Evolutionary conservation across 495 filamentous ascomycete genomes (phyloP).

Genomic region (Xylaria grammica): DNA sequence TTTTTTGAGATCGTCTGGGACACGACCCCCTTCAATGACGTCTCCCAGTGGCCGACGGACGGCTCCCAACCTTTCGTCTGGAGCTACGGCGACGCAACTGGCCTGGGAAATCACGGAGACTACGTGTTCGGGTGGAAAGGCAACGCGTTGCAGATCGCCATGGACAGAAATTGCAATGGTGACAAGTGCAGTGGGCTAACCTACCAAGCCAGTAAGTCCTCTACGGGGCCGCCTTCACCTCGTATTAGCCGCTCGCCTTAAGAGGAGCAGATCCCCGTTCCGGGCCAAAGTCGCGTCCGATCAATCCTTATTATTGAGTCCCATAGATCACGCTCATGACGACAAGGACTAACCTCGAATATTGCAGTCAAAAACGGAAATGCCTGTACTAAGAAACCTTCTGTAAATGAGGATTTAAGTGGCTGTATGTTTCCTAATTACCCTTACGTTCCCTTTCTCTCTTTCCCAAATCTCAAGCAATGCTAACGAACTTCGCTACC

Average conservation of each 20-base stretch:
- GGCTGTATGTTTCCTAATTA: slow-evolving; percentile 34
- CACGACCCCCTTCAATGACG: slow-evolving; percentile 45
- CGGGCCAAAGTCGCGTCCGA: too few relatives aligned
- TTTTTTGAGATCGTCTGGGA: slow-evolving; percentile 48
- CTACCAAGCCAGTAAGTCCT: slow-evolving; percentile 27
- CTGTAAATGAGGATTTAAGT: slow-evolving; percentile 37
- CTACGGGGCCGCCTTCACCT: too few relatives aligned
- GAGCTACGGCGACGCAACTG: slow-evolving; percentile 44
- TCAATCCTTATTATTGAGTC: too few relatives aligned
- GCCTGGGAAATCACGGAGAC: slow-evolving; percentile 32
- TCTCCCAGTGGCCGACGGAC: slow-evolving; percentile 45
- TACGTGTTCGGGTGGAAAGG: slow-evolving; percentile 40
- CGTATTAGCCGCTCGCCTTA: too few relatives aligned
- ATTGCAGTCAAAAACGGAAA: slow-evolving; percentile 31
- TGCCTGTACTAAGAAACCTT: slow-evolving; percentile 33
- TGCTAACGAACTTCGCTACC: neutral
- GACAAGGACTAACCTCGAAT: too few relatives aligned
- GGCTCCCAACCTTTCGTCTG: slow-evolving; percentile 52
- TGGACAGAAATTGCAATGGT: slow-evolving; percentile 32
- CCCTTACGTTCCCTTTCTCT: neutral
- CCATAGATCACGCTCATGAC: too few relatives aligned
- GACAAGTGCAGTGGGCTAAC: slow-evolving; percentile 29
- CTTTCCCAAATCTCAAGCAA: neutral
- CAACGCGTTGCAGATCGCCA: slow-evolving; percentile 32
- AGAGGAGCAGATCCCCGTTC: too few relatives aligned